Percentiles rank a stretch among this genome's conserved stretches.
These are phyloP conservation scores for Picea sitchensis DNA, from an alignment of 75 land plant species.

Conservation along the genomic window DNA sequence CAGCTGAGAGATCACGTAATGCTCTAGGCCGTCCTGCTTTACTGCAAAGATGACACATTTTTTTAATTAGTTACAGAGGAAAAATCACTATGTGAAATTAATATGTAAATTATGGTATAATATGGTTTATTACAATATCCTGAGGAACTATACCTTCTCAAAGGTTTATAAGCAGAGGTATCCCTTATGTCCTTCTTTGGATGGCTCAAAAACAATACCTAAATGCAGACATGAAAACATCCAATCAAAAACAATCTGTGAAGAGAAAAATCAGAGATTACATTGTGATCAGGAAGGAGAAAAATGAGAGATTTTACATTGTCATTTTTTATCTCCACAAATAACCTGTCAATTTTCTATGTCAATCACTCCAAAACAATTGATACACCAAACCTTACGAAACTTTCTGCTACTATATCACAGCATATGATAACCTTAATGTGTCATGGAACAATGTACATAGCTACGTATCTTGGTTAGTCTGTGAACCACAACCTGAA, in stretches of 20 bases:
- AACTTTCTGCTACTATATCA: too few relatives aligned
- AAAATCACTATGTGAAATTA: not conserved
- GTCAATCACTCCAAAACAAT: too few relatives aligned
- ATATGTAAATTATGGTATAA: not conserved
- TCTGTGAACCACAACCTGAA: too few relatives aligned
- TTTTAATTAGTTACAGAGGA: not conserved
- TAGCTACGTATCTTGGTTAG: too few relatives aligned
- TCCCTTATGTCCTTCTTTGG: slow-evolving; percentile 79
- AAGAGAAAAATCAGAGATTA: not conserved
- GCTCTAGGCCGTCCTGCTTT: slow-evolving; percentile 56
- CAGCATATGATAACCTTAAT: too few relatives aligned
- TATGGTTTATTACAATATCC: not conserved
- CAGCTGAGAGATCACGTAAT: slow-evolving; percentile 68
- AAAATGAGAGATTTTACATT: too few relatives aligned
- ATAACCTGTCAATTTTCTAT: not conserved
- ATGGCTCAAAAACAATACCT: slow-evolving; percentile 85
- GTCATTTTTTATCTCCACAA: not conserved
- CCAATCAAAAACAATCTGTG: not conserved
- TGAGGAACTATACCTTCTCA: slow-evolving; percentile 47
- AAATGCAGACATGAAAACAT: not conserved
- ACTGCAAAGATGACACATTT: slow-evolving; percentile 10
- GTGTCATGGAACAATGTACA: too few relatives aligned
- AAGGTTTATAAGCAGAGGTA: slow-evolving; percentile 67
- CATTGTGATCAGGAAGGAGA: not conserved
- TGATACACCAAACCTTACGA: too few relatives aligned